Evolutionary conservation across 345 rosid species (phyloP).

Genomic region (Brassica cretica): DNA sequence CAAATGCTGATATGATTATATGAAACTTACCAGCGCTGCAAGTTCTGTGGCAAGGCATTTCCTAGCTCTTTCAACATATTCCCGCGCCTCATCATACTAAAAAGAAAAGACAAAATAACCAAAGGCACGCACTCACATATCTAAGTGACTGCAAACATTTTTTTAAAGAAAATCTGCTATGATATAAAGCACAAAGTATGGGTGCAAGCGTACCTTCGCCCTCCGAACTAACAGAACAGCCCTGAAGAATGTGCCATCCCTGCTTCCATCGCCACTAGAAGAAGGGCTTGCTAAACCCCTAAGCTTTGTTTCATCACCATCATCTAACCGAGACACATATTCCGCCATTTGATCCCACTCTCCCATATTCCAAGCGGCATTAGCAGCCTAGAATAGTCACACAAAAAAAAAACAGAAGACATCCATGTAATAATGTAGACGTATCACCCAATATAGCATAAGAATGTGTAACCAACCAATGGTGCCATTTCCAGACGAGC

Average conservation of each 20-base stretch:
- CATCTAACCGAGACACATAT: slow-evolving; percentile 89
- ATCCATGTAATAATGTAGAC: slow-evolving; percentile 18
- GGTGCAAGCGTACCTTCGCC: slow-evolving; percentile 57
- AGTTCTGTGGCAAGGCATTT: slow-evolving; percentile 98
- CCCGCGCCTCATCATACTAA: slow-evolving; percentile 93
- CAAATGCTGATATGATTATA: slow-evolving; percentile 19
- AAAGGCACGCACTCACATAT: slow-evolving; percentile 4
- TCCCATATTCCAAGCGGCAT: slow-evolving; percentile 99
- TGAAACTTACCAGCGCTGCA: slow-evolving; percentile 87
- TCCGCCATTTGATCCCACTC: slow-evolving; percentile 99
- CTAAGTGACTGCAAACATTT: slow-evolving; percentile 11
- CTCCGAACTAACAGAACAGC: slow-evolving; percentile 85
- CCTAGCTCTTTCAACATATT: slow-evolving; percentile 91
- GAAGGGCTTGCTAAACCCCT: slow-evolving; percentile 82
- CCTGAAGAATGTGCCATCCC: slow-evolving; percentile 94
- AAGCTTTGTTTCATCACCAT: slow-evolving; percentile 92
- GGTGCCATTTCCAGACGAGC: slow-evolving; percentile 99
- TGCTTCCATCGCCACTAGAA: slow-evolving; percentile 89
- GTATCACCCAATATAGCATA: slow-evolving; percentile 22
- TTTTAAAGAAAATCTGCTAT: slow-evolving; percentile 11
- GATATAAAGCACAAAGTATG: slow-evolving; percentile 1
- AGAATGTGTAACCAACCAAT: slow-evolving; percentile 60
- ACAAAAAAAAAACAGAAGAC: slow-evolving; percentile 18
- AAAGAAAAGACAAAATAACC: slow-evolving; percentile 18
- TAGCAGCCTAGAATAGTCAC: slow-evolving; percentile 66